Base-by-base conservation (phyloP, 1,139 yeast genomes). In the Yamadazyma mexicana region DNA sequence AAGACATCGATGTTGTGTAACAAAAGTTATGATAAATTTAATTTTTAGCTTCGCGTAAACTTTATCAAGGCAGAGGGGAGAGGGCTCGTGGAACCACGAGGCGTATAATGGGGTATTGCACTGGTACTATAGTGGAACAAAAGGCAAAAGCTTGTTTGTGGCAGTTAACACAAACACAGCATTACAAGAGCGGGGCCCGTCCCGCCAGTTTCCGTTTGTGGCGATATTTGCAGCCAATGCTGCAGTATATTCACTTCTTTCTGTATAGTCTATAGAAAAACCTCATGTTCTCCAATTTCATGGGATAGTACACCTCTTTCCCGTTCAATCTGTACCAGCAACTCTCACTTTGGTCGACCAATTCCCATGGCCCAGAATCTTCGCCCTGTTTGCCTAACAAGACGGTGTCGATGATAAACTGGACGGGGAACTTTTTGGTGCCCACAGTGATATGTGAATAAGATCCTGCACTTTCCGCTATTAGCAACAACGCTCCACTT, bases 381-480 rank as follows among this genome's bases (percentile, higher is more conserved):
- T 62, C 68, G 0, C 75, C 75, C 9, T 67, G 69, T 47, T 70
- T 79, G 0, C 88, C 88, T 26, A 77, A 63, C 27, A 88, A 62
- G 1, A 87, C 71, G 35, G 84, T 86, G 54, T 88, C 95, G 7
- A 88, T 70, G 35, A 88, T 67, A 51, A 84, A 87, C 50, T 87
- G 91, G 2, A 88, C 83, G 0, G 96, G 96, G 62, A 88, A 88
- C 48, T 69, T 76, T 55, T 82, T 86, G 22, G 78, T 62, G 1
- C 96, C 96, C 27, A 88, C 73, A 1, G 80, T 75, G 33, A 88
- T 84, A 53, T 87, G 83, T 1, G 95, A 86, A 59, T 83, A 88
- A 3, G 95, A 85, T 0, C 96, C 96, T 0, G 96, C 96, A 62
- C 94, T 83, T 54, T 88, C 96, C 1, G 87, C 80, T 29, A 88